Conservation (phyloP, 225 moss, liverwort and hornwort genomes). For the Pleurozium schreberi region DNA sequence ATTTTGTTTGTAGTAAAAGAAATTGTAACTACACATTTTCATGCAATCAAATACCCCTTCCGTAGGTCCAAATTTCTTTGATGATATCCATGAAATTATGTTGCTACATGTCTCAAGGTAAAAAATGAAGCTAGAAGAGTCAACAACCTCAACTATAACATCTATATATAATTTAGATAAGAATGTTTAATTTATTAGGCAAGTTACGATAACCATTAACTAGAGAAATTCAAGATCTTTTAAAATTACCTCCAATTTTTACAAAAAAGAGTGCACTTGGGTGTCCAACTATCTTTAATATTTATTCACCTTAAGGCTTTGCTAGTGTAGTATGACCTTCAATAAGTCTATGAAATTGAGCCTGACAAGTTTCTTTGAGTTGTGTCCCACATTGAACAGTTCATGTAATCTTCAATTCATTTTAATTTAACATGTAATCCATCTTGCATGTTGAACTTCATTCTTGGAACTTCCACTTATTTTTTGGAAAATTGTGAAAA, state of each 20-base stretch:
- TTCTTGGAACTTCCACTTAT: accelerated
- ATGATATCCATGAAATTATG: too few species aligned
- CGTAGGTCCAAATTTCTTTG: too few species aligned
- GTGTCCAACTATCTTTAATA: neutral
- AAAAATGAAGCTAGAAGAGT: too few species aligned
- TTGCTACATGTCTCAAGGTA: too few species aligned
- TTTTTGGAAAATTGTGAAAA: neutral
- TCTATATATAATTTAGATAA: too few species aligned
- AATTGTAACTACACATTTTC: too few species aligned
- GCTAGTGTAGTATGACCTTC: neutral
- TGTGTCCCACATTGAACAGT: neutral
- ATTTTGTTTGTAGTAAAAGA: too few species aligned
- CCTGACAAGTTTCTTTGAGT: accelerated
- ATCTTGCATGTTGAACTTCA: neutral
- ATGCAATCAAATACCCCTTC: too few species aligned
- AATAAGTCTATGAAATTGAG: neutral
- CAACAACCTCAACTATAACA: too few species aligned
- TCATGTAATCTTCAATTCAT: neutral
- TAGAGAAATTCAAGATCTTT: neutral
- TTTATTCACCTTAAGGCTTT: neutral
- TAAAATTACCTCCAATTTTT: neutral
- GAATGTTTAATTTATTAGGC: neutral
- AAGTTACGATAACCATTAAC: accelerated
- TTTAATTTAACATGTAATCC: neutral
- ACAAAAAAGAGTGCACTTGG: accelerated